phyloP scores from a whole-genome alignment of 225 moss, liverwort and hornwort genomes.

The Physcomitrellopsis africana region DNA sequence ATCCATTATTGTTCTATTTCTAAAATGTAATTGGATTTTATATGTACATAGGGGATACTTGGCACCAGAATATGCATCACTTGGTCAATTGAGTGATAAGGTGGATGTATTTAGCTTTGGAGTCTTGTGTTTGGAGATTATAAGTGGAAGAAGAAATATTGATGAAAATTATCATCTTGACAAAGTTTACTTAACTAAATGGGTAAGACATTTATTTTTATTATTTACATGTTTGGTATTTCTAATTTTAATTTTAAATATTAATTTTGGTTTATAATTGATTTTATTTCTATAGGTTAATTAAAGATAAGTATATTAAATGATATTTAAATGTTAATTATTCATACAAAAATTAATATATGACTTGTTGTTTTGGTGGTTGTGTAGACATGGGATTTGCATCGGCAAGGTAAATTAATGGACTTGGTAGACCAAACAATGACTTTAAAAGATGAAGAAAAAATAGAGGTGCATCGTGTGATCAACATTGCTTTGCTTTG shows the following conservation, averaged over 20 bases:
- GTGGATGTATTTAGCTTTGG: constrained; percentile 28
- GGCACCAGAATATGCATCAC: constrained; percentile 17
- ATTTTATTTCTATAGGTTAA: not conserved
- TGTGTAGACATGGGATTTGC: constrained; percentile 29
- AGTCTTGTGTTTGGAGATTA: constrained; percentile 31
- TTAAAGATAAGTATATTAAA: too few relatives aligned
- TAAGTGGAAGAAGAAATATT: constrained; percentile 27
- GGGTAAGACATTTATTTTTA: constrained; percentile 13
- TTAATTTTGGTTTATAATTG: not conserved
- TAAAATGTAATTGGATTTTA: not conserved
- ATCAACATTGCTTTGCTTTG: constrained; percentile 35
- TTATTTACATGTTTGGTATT: not conserved
- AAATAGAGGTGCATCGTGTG: not conserved
- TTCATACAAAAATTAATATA: not conserved
- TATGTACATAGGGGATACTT: constrained; percentile 23
- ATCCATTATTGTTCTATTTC: too few relatives aligned
- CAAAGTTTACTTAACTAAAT: constrained; percentile 19
- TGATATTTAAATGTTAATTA: not conserved
- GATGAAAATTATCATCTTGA: not conserved
- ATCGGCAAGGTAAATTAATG: constrained; percentile 16
- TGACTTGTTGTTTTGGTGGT: not conserved
- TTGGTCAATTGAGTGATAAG: constrained; percentile 30
- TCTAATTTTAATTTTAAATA: not conserved
- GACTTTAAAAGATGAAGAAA: constrained; percentile 2
- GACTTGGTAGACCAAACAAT: not conserved